A percentile compares a stretch with the other conserved stretches of the same genome.
Conservation (phyloP, 768 basidiomycete genomes). For the Russula griseocarnosa region DNA sequence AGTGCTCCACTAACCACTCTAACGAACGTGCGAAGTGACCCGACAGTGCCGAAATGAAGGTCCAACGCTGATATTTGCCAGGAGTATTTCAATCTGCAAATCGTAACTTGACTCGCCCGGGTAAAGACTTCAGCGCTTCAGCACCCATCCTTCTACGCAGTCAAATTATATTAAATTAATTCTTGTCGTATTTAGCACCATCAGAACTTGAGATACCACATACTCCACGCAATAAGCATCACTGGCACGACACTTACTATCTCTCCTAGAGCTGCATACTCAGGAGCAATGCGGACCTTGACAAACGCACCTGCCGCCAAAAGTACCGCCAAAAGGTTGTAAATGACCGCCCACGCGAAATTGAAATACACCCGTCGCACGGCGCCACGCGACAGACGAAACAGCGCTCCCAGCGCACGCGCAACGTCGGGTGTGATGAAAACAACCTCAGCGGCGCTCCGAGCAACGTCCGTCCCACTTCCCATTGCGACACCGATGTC, state of each 20-base stretch:
- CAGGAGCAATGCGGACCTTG: conserved; percentile 38
- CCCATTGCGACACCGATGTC: conserved; percentile 44
- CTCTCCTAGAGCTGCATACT: conserved; percentile 45
- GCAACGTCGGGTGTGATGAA: conserved; percentile 36
- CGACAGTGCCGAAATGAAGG: no score
- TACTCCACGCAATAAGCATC: conserved; percentile 35
- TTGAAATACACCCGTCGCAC: conserved; percentile 37
- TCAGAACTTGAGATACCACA: conserved; percentile 26
- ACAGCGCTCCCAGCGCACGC: conserved; percentile 38
- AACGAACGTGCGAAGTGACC: no score
- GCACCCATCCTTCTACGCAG: no score
- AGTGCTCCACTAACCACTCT: no score
- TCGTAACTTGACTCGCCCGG: no score
- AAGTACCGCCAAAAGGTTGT: conserved; percentile 46
- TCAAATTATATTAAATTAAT: no score
- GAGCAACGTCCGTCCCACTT: conserved; percentile 39
- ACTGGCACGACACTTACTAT: conserved; percentile 44
- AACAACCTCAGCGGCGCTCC: conserved; percentile 46
- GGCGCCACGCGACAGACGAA: conserved; percentile 38
- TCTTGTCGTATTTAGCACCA: neutral
- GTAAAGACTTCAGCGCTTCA: no score
- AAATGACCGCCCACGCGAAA: conserved; percentile 41
- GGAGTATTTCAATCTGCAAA: no score
- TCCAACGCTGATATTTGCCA: no score
- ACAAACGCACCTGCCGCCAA: conserved; percentile 50